A percentile compares a stretch with the other conserved stretches of the same genome.
Conservation (phyloP, 768 basidiomycete genomes). For the Stropharia rugosoannulata region DNA sequence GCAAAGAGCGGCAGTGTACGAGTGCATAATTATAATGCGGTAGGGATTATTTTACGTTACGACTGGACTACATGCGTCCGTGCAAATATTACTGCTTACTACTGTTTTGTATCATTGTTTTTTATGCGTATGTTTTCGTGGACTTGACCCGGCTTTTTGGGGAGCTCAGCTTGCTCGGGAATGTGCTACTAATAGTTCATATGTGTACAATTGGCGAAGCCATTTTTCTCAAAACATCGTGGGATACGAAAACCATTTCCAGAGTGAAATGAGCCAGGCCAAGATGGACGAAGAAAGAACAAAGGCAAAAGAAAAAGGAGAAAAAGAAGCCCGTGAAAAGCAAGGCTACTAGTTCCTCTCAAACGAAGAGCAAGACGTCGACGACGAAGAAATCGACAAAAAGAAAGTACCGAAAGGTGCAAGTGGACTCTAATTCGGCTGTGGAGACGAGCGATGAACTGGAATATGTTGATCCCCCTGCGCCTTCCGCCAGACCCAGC, state of each 20-base stretch:
- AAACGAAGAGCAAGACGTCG: neutral
- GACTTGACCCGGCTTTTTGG: no score
- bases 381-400: neutral
- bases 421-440: neutral
- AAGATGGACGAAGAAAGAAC: neutral
- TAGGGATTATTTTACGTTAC: no score
- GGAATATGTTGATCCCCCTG: neutral
- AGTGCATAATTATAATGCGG: no score
- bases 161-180: no score
- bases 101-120: no score
- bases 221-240: conserved; percentile 8
- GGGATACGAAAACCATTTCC: conserved; percentile 37
- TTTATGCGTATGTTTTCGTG: no score
- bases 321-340: neutral
- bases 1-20: no score
- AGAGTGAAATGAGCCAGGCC: conserved; percentile 24
- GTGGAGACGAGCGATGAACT: neutral
- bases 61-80: no score
- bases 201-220: no score
- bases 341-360: neutral
- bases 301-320: neutral
- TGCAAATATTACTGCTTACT: no score
- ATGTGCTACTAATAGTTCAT: no score
- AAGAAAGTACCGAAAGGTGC: neutral
- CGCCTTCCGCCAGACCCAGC: no score